A percentile compares a stretch with the other conserved stretches of the same genome.
Conservation (phyloP, 805 yeast genomes). For the Wickerhamomyces tratensis region DNA sequence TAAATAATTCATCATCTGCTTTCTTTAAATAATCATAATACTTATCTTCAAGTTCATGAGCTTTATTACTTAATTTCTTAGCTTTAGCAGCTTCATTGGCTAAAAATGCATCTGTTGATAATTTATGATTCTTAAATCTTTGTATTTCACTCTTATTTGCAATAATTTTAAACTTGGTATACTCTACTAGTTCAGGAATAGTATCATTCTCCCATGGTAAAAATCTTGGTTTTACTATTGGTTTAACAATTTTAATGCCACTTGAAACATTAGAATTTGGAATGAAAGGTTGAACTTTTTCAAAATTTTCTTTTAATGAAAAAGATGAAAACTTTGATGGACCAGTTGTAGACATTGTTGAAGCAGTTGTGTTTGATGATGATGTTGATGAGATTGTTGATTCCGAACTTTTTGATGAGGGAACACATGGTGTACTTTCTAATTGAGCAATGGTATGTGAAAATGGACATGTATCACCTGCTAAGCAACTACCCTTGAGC, state of each 20-base stretch:
- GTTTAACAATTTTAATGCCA: constrained; percentile 7
- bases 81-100: constrained; percentile 16
- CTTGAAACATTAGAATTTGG: constrained; percentile 1
- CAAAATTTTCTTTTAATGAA: background rate
- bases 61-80: constrained; percentile 17
- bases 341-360: constrained; percentile 1
- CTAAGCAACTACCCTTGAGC: constrained; percentile 33
- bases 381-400: constrained; percentile 4
- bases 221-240: constrained; percentile 11
- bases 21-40: constrained; percentile 10
- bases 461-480: constrained; percentile 31
- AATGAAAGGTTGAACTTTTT: constrained; percentile 1
- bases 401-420: constrained; percentile 3
- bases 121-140: constrained; percentile 16
- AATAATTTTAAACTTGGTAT: constrained; percentile 7
- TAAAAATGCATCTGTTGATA: constrained; percentile 18
- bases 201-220: constrained; percentile 16
- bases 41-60: constrained; percentile 12
- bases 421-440: background rate
- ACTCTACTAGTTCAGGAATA: background rate
- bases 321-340: constrained; percentile 1
- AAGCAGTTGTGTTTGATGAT: background rate
- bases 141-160: constrained; percentile 14
- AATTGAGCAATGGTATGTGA: constrained; percentile 20
- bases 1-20: constrained; percentile 18